A percentile compares a stretch with the other conserved stretches of the same genome.
Evolutionary conservation across 305 asterid species (phyloP).

Genomic region (Solanum hybrid): DNA sequence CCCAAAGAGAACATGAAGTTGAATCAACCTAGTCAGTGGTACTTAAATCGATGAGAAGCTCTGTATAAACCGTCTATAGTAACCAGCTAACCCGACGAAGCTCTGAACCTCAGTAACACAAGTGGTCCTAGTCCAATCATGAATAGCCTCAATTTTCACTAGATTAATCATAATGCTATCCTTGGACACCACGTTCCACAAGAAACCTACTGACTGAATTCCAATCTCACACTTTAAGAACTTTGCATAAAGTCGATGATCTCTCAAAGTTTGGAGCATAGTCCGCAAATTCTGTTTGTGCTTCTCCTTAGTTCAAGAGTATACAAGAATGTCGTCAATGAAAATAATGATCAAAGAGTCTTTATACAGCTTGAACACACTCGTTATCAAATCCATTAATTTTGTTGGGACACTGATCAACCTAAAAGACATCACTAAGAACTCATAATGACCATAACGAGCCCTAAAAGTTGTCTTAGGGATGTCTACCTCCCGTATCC

Average conservation of each 20-base stretch:
- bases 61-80: background rate
- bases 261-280: background rate
- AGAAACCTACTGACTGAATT: background rate
- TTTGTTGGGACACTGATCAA: background rate
- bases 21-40: background rate
- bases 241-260: background rate
- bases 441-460: background rate
- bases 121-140: background rate
- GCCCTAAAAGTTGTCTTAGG: background rate
- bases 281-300: background rate
- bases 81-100: background rate
- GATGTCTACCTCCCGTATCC: background rate
- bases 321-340: background rate
- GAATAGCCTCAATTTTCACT: background rate
- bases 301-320: background rate
- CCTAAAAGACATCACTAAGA: background rate
- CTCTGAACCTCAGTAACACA: background rate
- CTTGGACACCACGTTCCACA: background rate
- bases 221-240: background rate
- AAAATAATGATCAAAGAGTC: background rate
- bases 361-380: background rate
- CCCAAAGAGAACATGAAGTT: background rate
- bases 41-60: background rate
- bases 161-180: background rate
- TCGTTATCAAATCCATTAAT: background rate